These are phyloP conservation scores for Stylosanthes scabra DNA, from an alignment of 331 rosid species.

Conservation along the genomic window DNA sequence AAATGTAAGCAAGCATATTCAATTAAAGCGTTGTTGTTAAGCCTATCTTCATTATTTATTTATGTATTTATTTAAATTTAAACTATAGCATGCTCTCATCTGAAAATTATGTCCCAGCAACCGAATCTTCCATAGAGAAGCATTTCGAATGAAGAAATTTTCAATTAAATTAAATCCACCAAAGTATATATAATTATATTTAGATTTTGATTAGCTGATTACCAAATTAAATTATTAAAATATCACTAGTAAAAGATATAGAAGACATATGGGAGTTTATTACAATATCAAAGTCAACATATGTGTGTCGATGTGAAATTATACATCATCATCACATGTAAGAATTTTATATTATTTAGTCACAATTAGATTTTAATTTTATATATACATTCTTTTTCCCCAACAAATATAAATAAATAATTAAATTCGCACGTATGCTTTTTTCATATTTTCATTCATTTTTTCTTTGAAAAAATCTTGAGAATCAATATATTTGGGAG, in stretches of 20 bases:
- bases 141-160: neutral
- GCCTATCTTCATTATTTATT: slow-evolving; percentile 33
- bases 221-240: neutral
- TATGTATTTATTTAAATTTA: neutral
- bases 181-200: neutral
- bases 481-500: too few species aligned
- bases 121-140: slow-evolving; percentile 28
- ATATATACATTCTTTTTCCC: too few species aligned
- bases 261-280: neutral
- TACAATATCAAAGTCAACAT: neutral
- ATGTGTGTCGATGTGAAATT: too few species aligned
- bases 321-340: neutral
- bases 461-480: neutral
- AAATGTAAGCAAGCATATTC: slow-evolving; percentile 18
- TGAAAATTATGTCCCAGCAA: slow-evolving; percentile 50
- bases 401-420: too few species aligned
- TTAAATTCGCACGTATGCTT: neutral
- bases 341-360: neutral
- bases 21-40: slow-evolving; percentile 39
- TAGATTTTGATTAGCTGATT: neutral
- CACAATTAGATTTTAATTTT: neutral
- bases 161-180: neutral
- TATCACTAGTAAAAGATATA: neutral
- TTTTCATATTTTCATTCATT: neutral
- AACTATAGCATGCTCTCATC: slow-evolving; percentile 40